Evolutionary conservation across 306 rosid species (phyloP), one percentile per base, ranked within the genome.

Genomic region (Dalbergia oliveri): DNA sequence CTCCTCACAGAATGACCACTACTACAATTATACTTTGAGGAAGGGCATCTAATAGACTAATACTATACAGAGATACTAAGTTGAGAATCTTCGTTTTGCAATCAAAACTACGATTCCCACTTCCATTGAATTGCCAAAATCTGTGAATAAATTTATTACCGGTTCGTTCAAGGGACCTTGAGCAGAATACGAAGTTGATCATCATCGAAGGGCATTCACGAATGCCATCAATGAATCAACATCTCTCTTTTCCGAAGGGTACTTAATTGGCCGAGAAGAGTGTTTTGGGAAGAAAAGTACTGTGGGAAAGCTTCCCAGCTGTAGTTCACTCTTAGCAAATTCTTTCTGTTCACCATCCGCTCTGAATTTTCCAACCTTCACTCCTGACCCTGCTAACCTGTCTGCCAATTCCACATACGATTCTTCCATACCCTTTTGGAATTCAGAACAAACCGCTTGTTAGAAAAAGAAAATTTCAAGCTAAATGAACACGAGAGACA

Each of bases 241-340:
- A 37, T 95, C 99, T 84, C 99, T 90, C 75, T 90, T 93, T 87
- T 95, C 99, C 0, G 98, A 90, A n/a, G 99, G 92, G 56, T 91
- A 93, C 84, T 90, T 95, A 31, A 95, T 89, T 19, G 99, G 86
- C 66, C 82, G 85, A 69, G 94, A 83, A 8, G 96, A 88, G 84
- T 93, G 94, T 62, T 89, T 93, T 6, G 99, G 99, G 89, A 95
- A 95, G 86, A 93, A 85, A 2, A 93, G 91, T 65, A 95, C 88
- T 0, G 99, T 95, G 31, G 99, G 99, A 79, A 95, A 95, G 90
- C 94, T 93, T 72, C 87, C 93, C 37, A 95, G 83, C 85, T 83
- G 86, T 76, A 95, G 81, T 81, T 93, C 96, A 54, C 68, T 75
- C 90, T 91, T 84, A 4, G 98, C 98, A 83, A 79, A 95, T 85